Base-by-base conservation (phyloP, 2,329 filamentous ascomycete species). In the Cladophialophora exuberans region DNA sequence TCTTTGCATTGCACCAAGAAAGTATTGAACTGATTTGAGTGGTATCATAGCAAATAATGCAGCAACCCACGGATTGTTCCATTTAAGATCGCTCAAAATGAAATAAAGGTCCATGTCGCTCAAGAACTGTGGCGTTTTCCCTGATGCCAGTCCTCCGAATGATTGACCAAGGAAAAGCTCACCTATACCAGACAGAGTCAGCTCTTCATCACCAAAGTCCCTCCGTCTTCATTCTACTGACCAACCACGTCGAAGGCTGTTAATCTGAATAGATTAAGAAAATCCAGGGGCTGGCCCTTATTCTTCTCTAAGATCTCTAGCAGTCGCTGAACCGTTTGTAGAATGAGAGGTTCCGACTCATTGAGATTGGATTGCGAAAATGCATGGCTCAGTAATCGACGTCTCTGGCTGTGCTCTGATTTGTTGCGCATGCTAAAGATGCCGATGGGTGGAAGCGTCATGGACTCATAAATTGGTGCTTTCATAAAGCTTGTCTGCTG, bases 331-430 rank as follows among this genome's bases (percentile, higher is more conserved):
- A 71, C 48, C 3, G 74, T 60, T 52, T 47, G 57, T 6, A 63
- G 57, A 3, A 76, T 65, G 2, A 70, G 63, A 15, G 64, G 55
- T 54, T 76, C 73, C 49, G 74, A 75, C 2, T 69, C 70, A 1
- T 71, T 65, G 13, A 76, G 52, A 7, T 68, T 67, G 33, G 57
- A 38, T 23, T 54, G 54, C 3, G 53, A 53, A 30, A 60, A 57
- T 7, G 54, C 49, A 30, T 56, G 57, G 53, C 69, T 71, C 72
- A 74, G 76, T n/a, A 73, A 61, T 9, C 70, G 64, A 7, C 73
- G 66, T 26, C 74, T 66, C 13, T 66, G 62, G 52, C 72, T 70
- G 62, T 76, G 74, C 30, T 65, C 43, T n/a, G 52, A 46, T 43
- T 65, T 65, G 41, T 73, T 66, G 2, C 75, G 41, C 44, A 57